Evolutionary conservation across 345 rosid genomes (phyloP).

Genomic region (Lenwebbia sp.): DNA sequence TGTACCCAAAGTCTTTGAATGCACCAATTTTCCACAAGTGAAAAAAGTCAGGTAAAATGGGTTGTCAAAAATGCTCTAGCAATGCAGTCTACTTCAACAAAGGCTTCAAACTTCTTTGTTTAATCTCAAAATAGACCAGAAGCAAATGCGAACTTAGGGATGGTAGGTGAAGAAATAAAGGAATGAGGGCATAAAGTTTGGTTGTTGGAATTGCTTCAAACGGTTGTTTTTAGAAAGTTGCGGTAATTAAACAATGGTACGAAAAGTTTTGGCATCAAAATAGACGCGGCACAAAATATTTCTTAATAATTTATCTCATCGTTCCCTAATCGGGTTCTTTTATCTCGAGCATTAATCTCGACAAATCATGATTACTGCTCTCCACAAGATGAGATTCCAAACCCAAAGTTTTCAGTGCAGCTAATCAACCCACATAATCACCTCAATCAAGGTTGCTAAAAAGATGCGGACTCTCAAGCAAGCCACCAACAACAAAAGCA

Average conservation of each 20-base stretch:
- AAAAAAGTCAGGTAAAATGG: not conserved
- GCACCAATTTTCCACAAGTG: not conserved
- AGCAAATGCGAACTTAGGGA: not conserved
- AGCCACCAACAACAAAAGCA: not conserved
- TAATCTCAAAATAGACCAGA: not conserved
- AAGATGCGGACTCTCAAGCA: not conserved
- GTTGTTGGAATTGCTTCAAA: not conserved
- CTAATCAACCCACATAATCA: not conserved
- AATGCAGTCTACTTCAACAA: not conserved
- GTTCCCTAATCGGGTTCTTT: not conserved
- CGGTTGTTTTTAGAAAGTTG: no score
- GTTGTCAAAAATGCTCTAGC: not conserved
- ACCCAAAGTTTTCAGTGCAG: not conserved
- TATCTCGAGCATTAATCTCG: not conserved
- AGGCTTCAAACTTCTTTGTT: not conserved
- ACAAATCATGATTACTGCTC: not conserved
- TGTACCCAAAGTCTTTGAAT: not conserved
- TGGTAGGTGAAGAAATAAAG: not conserved
- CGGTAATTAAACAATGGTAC: accelerated
- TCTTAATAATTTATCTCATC: not conserved
- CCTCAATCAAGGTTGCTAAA: not conserved
- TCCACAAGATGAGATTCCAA: not conserved
- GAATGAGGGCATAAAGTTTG: not conserved
- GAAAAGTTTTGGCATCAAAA: not conserved
- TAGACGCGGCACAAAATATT: accelerated